Base-by-base conservation (phyloP, 108 stramenopile species). In the Poteriospumella lacustris region DNA sequence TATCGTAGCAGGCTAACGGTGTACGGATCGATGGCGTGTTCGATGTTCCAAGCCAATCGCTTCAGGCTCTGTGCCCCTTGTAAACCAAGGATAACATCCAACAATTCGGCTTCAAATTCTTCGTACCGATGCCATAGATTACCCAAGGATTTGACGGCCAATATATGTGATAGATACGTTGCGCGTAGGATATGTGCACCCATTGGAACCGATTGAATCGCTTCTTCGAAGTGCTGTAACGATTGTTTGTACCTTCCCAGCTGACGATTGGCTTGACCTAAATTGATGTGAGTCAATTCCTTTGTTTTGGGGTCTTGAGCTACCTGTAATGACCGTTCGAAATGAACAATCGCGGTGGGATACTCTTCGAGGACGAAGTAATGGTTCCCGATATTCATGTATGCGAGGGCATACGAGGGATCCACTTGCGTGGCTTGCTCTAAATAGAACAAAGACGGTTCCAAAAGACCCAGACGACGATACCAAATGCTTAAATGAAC, bases 381-480 rank as follows among this genome's bases (percentile, higher is more conserved):
- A 56, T 42, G 36, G 36, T 73, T 73, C 5, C 70, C 70, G 36
- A 73, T 68, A 39, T 68, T 68, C 24, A 68, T 15, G 24, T 68
- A 19, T 39, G 38, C 36, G 19, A 68, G 36, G 15, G 39, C 64
- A 68, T 68, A 19, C 12, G 38, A 39, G 19, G 64, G 64, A 40
- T 68, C 24, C 19, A 56, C 24, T 56, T 15, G 24, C 24, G 24
- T 19, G 15, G 24, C 52, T 56, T 56, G 15, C 24, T 56, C 19
- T 19, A 56, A 56, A 19, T 15, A 56, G 15, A 56, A 56, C 24
- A 56, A 56, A 19, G 52, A 15, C 52, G 15, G 19, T 19, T 56
- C 24, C 15, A 56, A 56, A 56, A 56, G 52, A 56, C 24, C 52
- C 24, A 56, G 24, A n/a, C n/a, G n/a, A n/a, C n/a, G n/a, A n/a